These are phyloP conservation scores for Obelidium mucronatum DNA, from an alignment of 192 early-diverging fungal genomes.

Conservation along the genomic window DNA sequence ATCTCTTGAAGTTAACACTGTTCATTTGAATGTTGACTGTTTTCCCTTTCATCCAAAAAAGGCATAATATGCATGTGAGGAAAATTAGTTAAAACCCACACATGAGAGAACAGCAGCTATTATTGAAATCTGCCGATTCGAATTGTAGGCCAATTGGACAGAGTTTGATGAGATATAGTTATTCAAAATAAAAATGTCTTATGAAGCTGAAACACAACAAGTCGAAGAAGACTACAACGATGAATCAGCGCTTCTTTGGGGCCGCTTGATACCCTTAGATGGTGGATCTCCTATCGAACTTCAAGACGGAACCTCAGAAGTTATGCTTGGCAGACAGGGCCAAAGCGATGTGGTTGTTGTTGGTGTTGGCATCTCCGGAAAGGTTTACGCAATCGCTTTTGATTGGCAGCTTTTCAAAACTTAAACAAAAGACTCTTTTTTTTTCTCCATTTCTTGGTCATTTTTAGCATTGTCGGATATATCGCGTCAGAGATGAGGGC, in stretches of 20 bases:
- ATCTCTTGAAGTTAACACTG: too few relatives aligned
- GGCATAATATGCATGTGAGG: too few relatives aligned
- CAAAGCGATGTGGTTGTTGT: not conserved
- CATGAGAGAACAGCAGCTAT: too few relatives aligned
- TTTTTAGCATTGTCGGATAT: constrained; percentile 19
- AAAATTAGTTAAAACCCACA: too few relatives aligned
- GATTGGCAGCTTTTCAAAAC: not conserved
- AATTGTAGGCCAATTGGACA: too few relatives aligned
- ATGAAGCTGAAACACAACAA: not conserved
- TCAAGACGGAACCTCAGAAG: not conserved
- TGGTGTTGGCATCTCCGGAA: not conserved
- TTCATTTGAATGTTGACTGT: too few relatives aligned
- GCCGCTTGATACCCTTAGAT: not conserved
- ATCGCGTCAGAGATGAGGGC: constrained; percentile 1
- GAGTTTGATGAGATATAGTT: too few relatives aligned
- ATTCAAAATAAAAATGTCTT: too few relatives aligned
- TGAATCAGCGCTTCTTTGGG: not conserved
- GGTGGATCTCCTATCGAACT: not conserved
- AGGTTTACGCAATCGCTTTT: not conserved
- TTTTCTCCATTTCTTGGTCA: too few relatives aligned
- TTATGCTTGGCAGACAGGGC: not conserved
- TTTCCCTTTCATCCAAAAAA: too few relatives aligned
- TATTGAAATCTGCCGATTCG: too few relatives aligned
- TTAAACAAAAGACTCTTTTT: too few relatives aligned
- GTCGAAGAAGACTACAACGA: not conserved